Conservation (phyloP, 192 early-diverging fungal species). For the Podochytrium sp. region DNA sequence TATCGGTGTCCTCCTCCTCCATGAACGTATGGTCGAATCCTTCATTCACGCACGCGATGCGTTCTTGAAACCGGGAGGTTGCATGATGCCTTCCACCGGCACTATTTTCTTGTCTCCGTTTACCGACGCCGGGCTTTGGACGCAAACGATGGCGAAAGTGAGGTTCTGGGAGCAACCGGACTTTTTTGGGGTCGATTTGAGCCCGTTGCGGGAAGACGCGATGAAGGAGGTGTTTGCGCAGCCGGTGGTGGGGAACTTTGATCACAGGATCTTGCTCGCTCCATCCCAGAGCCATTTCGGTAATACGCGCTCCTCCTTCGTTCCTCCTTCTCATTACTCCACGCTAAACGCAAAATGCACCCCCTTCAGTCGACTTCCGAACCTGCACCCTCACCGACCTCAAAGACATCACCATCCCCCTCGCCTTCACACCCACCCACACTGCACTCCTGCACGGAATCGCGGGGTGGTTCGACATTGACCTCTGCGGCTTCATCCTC, state of each 20-base stretch:
- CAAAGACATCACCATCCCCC: constrained; percentile 83
- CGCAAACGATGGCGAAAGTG: constrained; percentile 91
- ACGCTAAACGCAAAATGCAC: not conserved
- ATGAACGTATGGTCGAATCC: constrained; percentile 95
- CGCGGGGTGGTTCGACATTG: constrained; percentile 96
- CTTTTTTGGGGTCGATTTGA: constrained; percentile 94
- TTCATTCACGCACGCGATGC: constrained; percentile 86
- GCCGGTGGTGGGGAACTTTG: constrained; percentile 94
- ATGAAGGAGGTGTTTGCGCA: constrained; percentile 88
- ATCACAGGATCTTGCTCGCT: constrained; percentile 76
- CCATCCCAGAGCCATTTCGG: constrained; percentile 60
- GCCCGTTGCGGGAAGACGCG: constrained; percentile 79
- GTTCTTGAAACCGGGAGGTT: constrained; percentile 91
- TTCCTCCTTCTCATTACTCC: not conserved
- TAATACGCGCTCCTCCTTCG: constrained; percentile 21
- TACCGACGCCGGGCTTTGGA: constrained; percentile 74
- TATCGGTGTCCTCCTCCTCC: constrained; percentile 94
- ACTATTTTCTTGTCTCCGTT: constrained; percentile 88
- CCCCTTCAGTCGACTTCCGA: constrained; percentile 83
- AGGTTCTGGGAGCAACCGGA: constrained; percentile 76
- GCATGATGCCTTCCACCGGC: constrained; percentile 88
- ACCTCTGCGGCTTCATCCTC: constrained; percentile 78
- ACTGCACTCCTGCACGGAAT: constrained; percentile 90
- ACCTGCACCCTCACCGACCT: constrained; percentile 79
- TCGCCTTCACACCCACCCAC: constrained; percentile 78